phyloP scores from a whole-genome alignment of 345 rosid genomes.

The Clarkia xantiana region DNA sequence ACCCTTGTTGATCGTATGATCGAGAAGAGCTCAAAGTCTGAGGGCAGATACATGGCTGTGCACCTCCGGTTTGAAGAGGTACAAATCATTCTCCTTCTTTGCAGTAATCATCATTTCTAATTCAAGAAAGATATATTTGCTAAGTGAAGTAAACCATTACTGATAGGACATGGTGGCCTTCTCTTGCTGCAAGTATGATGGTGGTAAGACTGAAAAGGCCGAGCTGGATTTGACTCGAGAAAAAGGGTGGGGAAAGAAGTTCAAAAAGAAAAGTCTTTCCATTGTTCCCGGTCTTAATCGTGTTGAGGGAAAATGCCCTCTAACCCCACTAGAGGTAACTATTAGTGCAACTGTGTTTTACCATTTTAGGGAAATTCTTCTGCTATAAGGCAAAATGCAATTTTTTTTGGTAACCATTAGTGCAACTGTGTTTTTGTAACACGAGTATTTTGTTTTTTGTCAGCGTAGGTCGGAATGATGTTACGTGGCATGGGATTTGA shows the following conservation, averaged over 20 bases:
- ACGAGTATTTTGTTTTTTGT: conserved; percentile 25
- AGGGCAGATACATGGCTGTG: conserved; percentile 69
- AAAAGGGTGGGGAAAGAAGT: conserved; percentile 71
- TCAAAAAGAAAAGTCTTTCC: conserved; percentile 54
- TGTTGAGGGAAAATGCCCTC: conserved; percentile 78
- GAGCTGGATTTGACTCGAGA: conserved; percentile 62
- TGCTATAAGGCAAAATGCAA: no score
- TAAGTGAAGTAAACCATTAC: not conserved
- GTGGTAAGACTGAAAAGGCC: conserved; percentile 56
- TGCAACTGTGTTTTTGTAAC: conserved; percentile 3
- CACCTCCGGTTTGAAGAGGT: conserved; percentile 98
- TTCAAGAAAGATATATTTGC: not conserved
- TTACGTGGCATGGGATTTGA: conserved; percentile 96
- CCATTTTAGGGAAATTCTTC: no score
- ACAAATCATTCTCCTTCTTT: conserved; percentile 1
- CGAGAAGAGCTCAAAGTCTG: conserved; percentile 50
- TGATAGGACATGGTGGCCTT: conserved; percentile 94
- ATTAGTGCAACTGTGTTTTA: not conserved
- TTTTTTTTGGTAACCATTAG: no score
- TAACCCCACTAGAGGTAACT: conserved; percentile 86
- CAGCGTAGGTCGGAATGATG: conserved; percentile 89
- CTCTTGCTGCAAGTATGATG: conserved; percentile 85
- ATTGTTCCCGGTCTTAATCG: conserved; percentile 65
- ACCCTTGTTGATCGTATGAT: conserved; percentile 56
- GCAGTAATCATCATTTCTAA: not conserved